Evolutionary conservation across 1,284 basidiomycete species (phyloP).

Genomic region (Sporisorium scitamineum): DNA sequence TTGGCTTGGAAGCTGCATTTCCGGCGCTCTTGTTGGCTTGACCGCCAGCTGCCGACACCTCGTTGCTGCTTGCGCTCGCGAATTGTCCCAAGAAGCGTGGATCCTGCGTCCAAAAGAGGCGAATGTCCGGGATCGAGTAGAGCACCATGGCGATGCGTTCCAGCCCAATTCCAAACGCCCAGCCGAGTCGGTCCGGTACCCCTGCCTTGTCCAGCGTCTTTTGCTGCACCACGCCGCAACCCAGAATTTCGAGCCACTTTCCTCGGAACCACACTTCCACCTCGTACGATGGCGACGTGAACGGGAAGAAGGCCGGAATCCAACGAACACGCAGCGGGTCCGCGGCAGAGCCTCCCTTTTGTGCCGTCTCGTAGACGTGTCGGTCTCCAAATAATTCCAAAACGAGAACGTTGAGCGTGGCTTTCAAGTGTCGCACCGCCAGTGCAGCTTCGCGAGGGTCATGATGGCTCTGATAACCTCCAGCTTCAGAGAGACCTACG

Average conservation of each 20-base stretch:
- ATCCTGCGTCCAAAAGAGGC: constrained; percentile 97
- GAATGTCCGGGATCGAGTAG: constrained; percentile 96
- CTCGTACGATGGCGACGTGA: constrained; percentile 96
- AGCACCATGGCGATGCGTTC: constrained; percentile 99
- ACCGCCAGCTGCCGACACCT: constrained; percentile 35
- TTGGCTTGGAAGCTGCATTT: constrained; percentile 16
- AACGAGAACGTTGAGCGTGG: constrained; percentile 89
- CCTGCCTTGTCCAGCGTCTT: constrained; percentile 83
- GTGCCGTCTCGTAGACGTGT: constrained; percentile 69
- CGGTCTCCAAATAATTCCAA: constrained; percentile 79
- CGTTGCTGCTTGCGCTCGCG: constrained; percentile 70
- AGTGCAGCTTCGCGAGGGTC: constrained; percentile 72
- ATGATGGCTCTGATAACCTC: constrained; percentile 84
- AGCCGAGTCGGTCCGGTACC: constrained; percentile 81
- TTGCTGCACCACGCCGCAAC: constrained; percentile 91
- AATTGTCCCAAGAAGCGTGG: constrained; percentile 90
- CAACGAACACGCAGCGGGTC: constrained; percentile 86
- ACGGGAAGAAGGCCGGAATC: constrained; percentile 98
- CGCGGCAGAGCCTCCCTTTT: constrained; percentile 48
- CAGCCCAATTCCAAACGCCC: constrained; percentile 97
- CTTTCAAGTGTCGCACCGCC: constrained; percentile 86
- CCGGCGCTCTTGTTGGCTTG: constrained; percentile 12
- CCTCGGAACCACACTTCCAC: constrained; percentile 97
- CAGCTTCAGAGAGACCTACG: constrained; percentile 77
- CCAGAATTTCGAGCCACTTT: constrained; percentile 96